phyloP scores from a whole-genome alignment of 2,329 filamentous ascomycete genomes.

The Trichophyton simii region DNA sequence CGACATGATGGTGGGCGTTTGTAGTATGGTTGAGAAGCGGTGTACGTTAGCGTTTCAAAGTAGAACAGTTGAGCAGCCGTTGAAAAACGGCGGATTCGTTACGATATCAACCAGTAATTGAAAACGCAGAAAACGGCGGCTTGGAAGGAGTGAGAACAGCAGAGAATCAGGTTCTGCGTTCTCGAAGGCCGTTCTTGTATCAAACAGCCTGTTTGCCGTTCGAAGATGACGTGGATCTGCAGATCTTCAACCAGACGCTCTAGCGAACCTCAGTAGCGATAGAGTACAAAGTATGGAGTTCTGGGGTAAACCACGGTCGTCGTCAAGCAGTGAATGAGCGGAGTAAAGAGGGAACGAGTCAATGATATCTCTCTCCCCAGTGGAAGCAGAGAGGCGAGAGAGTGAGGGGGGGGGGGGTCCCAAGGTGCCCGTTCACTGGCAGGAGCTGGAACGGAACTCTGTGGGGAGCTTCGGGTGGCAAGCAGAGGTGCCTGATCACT shows the following conservation, averaged over 20 bases:
- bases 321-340: neutral
- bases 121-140: neutral
- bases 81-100: neutral
- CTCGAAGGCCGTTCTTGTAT: neutral
- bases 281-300: neutral
- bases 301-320: neutral
- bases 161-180: neutral
- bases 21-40: neutral
- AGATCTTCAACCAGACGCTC: neutral
- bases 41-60: neutral
- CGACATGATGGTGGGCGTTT: neutral
- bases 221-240: conserved; percentile 2
- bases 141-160: neutral
- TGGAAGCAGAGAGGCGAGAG: neutral
- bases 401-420: neutral
- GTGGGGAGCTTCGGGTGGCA: neutral
- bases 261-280: neutral
- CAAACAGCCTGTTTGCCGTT: neutral
- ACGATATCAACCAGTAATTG: neutral
- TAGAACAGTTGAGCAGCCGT: neutral
- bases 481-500: neutral
- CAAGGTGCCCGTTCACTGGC: neutral
- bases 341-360: neutral
- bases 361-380: neutral
- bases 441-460: neutral